Percentiles rank a stretch among this genome's conserved stretches.
phyloP scores from a whole-genome alignment of 768 basidiomycete species.

The Amanita phalloides region DNA sequence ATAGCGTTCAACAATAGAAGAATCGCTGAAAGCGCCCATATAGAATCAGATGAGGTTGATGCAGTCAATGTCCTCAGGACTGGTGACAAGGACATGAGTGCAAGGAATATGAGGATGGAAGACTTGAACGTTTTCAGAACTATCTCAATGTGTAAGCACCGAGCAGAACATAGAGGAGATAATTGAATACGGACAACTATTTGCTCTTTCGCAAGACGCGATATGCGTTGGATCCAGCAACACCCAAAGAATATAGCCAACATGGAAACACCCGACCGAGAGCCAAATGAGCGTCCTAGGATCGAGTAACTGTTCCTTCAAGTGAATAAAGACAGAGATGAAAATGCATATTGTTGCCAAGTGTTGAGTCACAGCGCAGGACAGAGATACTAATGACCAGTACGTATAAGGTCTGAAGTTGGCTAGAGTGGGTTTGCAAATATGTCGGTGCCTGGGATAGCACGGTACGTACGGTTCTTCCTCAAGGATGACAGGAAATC shows the following conservation, averaged over 20 bases:
- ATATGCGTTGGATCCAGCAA: constrained; percentile 27
- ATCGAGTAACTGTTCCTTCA: constrained; percentile 55
- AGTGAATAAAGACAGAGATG: constrained; percentile 64
- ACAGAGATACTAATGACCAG: constrained; percentile 56
- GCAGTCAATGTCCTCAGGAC: constrained; percentile 87
- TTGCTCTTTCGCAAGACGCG: constrained; percentile 16
- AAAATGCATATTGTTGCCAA: constrained; percentile 74
- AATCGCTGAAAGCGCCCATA: constrained; percentile 87
- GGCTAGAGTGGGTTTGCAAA: constrained; percentile 30
- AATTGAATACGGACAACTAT: constrained; percentile 17
- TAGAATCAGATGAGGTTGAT: constrained; percentile 92
- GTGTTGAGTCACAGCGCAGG: constrained; percentile 78
- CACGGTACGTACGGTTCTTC: constrained; percentile 54
- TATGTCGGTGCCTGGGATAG: not conserved
- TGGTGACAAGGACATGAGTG: constrained; percentile 84
- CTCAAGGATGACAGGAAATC: constrained; percentile 72
- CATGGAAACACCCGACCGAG: constrained; percentile 47
- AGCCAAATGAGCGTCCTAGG: constrained; percentile 59
- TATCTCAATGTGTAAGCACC: constrained; percentile 16
- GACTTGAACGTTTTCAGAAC: constrained; percentile 70
- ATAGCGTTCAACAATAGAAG: constrained; percentile 77
- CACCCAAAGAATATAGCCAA: constrained; percentile 58
- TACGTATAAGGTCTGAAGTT: constrained; percentile 77
- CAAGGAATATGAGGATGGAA: constrained; percentile 77
- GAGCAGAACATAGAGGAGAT: not conserved